Evolutionary conservation across 805 yeast genomes (phyloP), one percentile per base, ranked within the genome.

Genomic region (Candida methanosorbosa): DNA sequence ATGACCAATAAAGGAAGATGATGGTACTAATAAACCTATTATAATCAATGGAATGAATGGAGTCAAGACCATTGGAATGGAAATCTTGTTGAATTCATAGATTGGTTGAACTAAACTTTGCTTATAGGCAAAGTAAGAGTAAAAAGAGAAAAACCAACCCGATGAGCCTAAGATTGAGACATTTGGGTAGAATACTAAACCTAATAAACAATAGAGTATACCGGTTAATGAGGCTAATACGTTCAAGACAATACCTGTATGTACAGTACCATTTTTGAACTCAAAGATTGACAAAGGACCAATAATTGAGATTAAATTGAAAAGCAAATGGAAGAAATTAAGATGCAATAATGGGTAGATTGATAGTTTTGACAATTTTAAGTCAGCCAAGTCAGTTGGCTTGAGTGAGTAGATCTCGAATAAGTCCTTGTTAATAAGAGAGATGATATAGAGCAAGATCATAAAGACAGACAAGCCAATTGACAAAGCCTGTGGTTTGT

Each of bases 201-300:
- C 78, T 4, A 73, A 50, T 7, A 72, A 18, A 44, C 81, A 70
- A 56, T 71, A 80, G 30, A 73, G 70, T 27, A 84, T 48, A 4
- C 81, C 95, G 2, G 90, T 69, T 4, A 74, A 55, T 2, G 80
- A 76, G 2, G 94, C 83, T 32, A 81, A 56, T 18, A 82, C 49
- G 52, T 85, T 86, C 37, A 87, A 61, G 13, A 86, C 78, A 30
- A 87, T 64, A 4, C 94, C 95, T 4, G 95, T 81, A 55, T 84
- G 75, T 3, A 86, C 81, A 0, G 97, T 85, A 5, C 96, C 97
- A 48, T 84, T 80, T 17, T 58, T 52, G 37, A 67, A 61, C 62
- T 86, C 96, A 55, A 78, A 86, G 34, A 66, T 63, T 11, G 78
- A 63, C 46, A 85, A 54, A 16, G 82, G 75, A 1, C 80, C 70